Evolutionary conservation across 163 green algal species (phyloP), one percentile per base, ranked within the genome.

Genomic region (Smithsoniella earleae): DNA sequence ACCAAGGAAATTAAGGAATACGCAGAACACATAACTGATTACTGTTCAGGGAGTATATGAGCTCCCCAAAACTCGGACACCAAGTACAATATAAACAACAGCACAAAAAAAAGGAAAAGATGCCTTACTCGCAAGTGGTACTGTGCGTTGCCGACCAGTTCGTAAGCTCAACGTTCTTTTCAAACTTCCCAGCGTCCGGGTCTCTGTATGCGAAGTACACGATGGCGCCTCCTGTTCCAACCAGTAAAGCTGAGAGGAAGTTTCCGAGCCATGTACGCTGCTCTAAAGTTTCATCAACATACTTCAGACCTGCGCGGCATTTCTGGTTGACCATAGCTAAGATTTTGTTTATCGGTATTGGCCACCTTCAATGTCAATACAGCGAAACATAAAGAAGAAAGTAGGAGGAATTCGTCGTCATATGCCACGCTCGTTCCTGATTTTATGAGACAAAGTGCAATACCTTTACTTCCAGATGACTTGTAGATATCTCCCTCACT

Each of bases 61-160:
- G 73, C 49, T 5, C 30, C 16, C 10, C 45, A 16, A 27, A 76
- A 73, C 52, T 6, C 20, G 55, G 62, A 22, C 31, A 54, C 73
- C 22, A 64, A n/a, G n/a, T n/a, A n/a, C n/a, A n/a, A n/a, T n/a
- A n/a, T n/a, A n/a, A n/a, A n/a, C 49, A 34, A 30, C 58, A 22
- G 43, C 52, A 75, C n/a, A n/a, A n/a, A 10, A 66, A 27, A 25
- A 4, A 31, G 20, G 43, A 30, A 73, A 30, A 4, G 43, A 52
- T 5, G 30, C 33, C 76, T 45, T 52, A 87, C 83, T 64, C 78
- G 13, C 81, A 81, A 44, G 66, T 75, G 6, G 73, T 79, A 20
- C 86, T 79, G 75, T 98, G 92, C 8, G 93, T 98, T 46, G 77
- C 88, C 28, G 83, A 93, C 93, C 93, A 98, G 80, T 98, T 98